Conservation (phyloP, 2,329 filamentous ascomycete genomes). For the Aspergillus eucalypticola region DNA sequence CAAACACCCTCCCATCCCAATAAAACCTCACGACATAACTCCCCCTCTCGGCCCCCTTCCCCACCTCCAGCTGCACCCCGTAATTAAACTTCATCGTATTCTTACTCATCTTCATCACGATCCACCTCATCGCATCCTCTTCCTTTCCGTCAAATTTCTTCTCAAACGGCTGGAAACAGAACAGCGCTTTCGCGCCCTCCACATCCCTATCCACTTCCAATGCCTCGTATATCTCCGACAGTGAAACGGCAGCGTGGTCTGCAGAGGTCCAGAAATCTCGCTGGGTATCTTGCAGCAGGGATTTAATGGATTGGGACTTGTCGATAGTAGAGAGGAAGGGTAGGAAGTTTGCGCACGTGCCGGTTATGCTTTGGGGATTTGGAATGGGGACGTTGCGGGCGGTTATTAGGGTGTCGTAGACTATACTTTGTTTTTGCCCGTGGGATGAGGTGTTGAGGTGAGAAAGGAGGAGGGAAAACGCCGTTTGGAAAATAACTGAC, state of each 20-base stretch:
- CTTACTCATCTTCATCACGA: constrained; percentile 17
- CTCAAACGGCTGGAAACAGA: constrained; percentile 38
- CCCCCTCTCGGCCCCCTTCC: background rate
- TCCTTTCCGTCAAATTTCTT: constrained; percentile 16
- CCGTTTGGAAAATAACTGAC: constrained; percentile 40
- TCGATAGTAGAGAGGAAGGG: constrained; percentile 30
- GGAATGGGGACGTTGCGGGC: constrained; percentile 41
- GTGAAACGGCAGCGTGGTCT: constrained; percentile 29
- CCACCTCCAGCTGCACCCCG: constrained; percentile 10
- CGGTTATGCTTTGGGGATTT: constrained; percentile 41
- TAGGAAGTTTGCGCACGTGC: constrained; percentile 42
- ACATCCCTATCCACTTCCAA: constrained; percentile 17
- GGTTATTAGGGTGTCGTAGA: constrained; percentile 27
- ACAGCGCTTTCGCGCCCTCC: constrained; percentile 24
- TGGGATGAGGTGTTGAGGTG: background rate
- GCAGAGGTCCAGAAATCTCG: constrained; percentile 32
- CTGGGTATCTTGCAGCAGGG: constrained; percentile 27
- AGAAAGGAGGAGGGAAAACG: constrained; percentile 19
- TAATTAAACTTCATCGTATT: constrained; percentile 12
- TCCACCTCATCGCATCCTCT: constrained; percentile 13
- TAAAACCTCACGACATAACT: background rate
- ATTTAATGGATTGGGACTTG: constrained; percentile 5
- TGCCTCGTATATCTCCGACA: constrained; percentile 29
- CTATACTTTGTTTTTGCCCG: background rate
- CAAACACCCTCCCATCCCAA: background rate